These are phyloP conservation scores for Claviceps digitariae DNA, from an alignment of 2,329 filamentous ascomycete species.

Conservation along the genomic window DNA sequence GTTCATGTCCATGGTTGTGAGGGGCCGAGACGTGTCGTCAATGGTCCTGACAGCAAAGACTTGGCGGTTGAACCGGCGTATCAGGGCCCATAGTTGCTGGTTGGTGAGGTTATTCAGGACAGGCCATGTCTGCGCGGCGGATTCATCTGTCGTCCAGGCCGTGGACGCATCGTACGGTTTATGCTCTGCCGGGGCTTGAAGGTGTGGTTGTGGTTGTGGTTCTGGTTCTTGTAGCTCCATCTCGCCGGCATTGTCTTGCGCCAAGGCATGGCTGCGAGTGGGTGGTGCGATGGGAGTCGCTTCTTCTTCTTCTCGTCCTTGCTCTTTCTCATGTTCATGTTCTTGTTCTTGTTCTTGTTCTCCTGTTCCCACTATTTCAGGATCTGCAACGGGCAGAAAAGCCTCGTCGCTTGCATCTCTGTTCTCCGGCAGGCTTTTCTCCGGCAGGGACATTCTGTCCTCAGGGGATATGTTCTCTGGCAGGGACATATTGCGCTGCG, in stretches of 20 bases:
- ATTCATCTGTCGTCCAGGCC: neutral
- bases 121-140: neutral
- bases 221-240: neutral
- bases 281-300: neutral
- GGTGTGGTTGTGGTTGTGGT: neutral
- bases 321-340: no score
- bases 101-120: neutral
- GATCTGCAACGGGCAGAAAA: no score
- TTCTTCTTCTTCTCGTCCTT: no score
- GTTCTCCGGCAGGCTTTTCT: neutral
- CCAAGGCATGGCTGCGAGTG: neutral
- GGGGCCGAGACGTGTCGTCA: neutral
- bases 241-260: neutral
- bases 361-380: no score
- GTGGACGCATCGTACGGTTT: no score
- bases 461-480: neutral
- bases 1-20: neutral
- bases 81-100: neutral
- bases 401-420: neutral
- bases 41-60: neutral
- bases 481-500: neutral
- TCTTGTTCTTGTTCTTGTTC: neutral
- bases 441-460: no score
- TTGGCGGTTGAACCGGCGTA: neutral
- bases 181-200: neutral